Evolutionary conservation across 1,139 yeast species (phyloP), one percentile per base, ranked within the genome.

Genomic region (Debaryomycetaceae sp.): DNA sequence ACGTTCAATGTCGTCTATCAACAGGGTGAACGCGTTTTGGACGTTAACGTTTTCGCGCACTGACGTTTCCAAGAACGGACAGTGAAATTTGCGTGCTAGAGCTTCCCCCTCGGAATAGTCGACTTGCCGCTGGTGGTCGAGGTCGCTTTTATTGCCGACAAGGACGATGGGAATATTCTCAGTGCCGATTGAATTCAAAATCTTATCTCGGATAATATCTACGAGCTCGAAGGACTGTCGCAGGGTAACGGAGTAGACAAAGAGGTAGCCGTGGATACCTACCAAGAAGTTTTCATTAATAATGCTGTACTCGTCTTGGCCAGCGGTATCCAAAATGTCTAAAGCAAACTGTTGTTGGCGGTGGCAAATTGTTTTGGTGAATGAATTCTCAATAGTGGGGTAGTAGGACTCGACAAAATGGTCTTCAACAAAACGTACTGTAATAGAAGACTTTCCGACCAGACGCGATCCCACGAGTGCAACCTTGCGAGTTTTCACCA

Each of bases 311-410:
- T 86, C 95, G 53, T 86, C 95, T 58, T 78, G 90, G n/a, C 96
- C 96, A 1, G 95, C 95, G 0, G 96, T 86, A 49, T 86, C 96
- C 39, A 86, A 62, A 35, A 86, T 81, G 50, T 86, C 95, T 18
- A 90, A 73, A 32, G 81, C 80, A 48, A 80, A 85, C 33, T 79
- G 83, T 43, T 77, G 77, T 38, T 81, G 82, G 40, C 78, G 74
- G 52, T 77, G 73, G 37, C 62, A 68, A 46, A 86, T 68, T 25
- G 70, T 65, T 51, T 82, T 83, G 45, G 78, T 70, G 55, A 82
- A 83, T 54, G 85, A 92, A 57, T 85, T 86, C 51, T 85, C 95
- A 37, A 85, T 83, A 4, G 96, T 86, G 18, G 96, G 96, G 50
- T 85, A 86, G 57, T 86, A 86, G 22, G 82, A 71, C 51, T 85